Base-by-base conservation (phyloP, 306 rosid species). In the Trifolium fragiferum region DNA sequence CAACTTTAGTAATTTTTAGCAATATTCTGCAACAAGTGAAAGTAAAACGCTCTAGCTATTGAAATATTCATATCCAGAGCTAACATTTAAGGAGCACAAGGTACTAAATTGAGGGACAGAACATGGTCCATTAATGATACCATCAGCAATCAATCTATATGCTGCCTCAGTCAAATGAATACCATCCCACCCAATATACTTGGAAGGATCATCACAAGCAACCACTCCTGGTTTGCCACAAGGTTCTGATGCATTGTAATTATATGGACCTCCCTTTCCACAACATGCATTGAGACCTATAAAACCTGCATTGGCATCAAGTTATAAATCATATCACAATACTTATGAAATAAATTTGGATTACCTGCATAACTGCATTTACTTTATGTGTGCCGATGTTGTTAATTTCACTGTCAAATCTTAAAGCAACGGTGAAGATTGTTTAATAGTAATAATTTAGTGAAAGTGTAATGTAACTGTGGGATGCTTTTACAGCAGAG, bases 161-260 rank as follows among this genome's bases (percentile, higher is more conserved):
- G 94, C 92, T 1, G 92, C 90, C 71, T 87, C 90, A 0, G 97
- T 89, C 49, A 88, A 83, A 75, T 89, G 92, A 51, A 84, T 5
- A 49, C 89, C 86, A 80, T 87, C 89, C 89, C 91, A 87, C 4
- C 75, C 51, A 63, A 81, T 84, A 73, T 72, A 66, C 59, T 80
- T 57, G 2, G 84, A 85, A 51, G 89, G 89, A 41, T 85, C 84
- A 33, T 78, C 87, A 73, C 89, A 87, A 12, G 44, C 76, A 43
- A 4, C 16, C 27, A 19, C 76, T 0, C 57, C 44, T 57, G 62
- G 47, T 8, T 7, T 6, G 0, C 84, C 84, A 73, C 87, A 85
- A 8, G 0, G 0, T 7, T 1, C 14, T 27, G 84, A 41, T 66
- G 4, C 1, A 20, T 80, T 82, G 53, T 0, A 84, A 68, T 85